A percentile compares a stretch with the other conserved stretches of the same genome.
Conservation (phyloP, 1,284 basidiomycete genomes). For the Papiliotrema flavescens region DNA sequence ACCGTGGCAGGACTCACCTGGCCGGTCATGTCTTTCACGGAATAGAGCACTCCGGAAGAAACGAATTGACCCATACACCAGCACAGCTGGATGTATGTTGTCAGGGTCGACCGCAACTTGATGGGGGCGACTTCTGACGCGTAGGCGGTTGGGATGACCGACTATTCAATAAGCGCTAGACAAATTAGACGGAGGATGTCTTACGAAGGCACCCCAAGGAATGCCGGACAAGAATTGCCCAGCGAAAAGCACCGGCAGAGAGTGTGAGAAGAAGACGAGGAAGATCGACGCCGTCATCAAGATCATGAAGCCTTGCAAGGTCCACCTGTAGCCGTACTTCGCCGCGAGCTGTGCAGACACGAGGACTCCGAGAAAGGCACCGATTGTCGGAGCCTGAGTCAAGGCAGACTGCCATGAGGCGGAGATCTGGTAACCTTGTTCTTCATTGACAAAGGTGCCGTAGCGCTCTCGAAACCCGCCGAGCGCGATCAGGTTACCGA, state of each 20-base stretch:
- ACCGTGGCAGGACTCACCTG: too few species aligned
- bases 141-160: constrained; percentile 47
- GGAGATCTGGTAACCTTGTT: constrained; percentile 16
- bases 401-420: constrained; percentile 42
- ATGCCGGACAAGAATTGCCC: constrained; percentile 31
- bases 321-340: constrained; percentile 43
- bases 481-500: constrained; percentile 39
- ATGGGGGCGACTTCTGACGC: constrained; percentile 51
- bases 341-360: constrained; percentile 36
- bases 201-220: constrained; percentile 23
- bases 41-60: constrained; percentile 1
- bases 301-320: constrained; percentile 17
- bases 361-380: constrained; percentile 29
- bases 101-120: constrained; percentile 44
- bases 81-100: constrained; percentile 44
- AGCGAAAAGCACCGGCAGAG: constrained; percentile 36
- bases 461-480: constrained; percentile 34
- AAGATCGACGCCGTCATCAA: constrained; percentile 4
- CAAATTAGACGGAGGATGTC: too few species aligned
- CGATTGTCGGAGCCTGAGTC: constrained; percentile 5
- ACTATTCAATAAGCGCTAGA: too few species aligned
- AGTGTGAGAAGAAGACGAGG: constrained; percentile 35
- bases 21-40: not conserved
- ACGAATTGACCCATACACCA: constrained; percentile 14
- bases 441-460: constrained; percentile 15